Base-by-base conservation (phyloP, 164 flowering plant species). In the Nymphaea colorata region DNA sequence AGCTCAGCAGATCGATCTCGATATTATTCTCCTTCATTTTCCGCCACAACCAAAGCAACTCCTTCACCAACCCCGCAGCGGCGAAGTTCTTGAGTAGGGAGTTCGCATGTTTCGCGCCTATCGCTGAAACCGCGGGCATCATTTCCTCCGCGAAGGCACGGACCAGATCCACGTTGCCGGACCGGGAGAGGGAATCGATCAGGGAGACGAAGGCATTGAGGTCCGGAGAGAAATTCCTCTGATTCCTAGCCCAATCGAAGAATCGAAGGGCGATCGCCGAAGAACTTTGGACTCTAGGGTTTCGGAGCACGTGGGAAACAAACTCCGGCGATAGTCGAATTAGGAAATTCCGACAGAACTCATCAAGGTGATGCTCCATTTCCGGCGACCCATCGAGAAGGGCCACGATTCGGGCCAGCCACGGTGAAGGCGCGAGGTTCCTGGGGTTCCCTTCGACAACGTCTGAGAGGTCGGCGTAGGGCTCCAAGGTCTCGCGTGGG, bases 31-130 rank as follows among this genome's bases (percentile, higher is more conserved):
- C 97, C 64, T 92, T 95, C 98, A 90, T 92, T 62, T 72, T 42
- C 3, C 86, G 74, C 98, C 98, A 95, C 17, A 89, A 88, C 96
- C 92, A 95, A 73, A 95, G 79, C 80, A 95, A 72, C 69, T 95
- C 97, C 81, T 92, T 97, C 41, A 95, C 94, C 94, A 92, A 80
- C 42, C 94, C 96, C 51, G 81, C 65, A 67, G 69, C 74, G 41
- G 98, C 98, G 78, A 87, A 86, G 72, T 86, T 82, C 78, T 78
- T 87, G 67, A 90, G 82, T 84, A 92, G 77, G 65, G 82, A 76
- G 84, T 92, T 89, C 17, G 63, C 63, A 61, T 16, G 41, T 5
- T 16, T 25, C 5, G 63, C 17, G 2, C 17, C 25, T 15, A 16
- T 16, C 0, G 81, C 76, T 0, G 74, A 69, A 10, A 76, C 68